A percentile compares a stretch with the other conserved stretches of the same genome.
Evolutionary conservation across 768 basidiomycete genomes (phyloP).

Genomic region (Chiua virens): DNA sequence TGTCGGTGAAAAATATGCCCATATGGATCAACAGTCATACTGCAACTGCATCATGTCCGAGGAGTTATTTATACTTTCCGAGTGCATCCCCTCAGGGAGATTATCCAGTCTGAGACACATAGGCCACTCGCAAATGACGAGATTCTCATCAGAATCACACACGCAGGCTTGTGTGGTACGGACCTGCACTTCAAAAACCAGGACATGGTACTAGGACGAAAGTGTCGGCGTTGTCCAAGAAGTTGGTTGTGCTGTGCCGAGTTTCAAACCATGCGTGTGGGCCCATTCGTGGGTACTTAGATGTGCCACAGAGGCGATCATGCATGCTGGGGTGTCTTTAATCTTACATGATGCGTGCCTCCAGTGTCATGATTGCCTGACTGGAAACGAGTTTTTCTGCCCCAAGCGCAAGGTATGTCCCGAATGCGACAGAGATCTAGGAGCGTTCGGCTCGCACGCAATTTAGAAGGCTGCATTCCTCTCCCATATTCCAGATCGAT

Average conservation of each 20-base stretch:
- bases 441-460: slow-evolving; percentile 22
- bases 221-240: too few relatives aligned
- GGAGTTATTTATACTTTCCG: slow-evolving; percentile 17
- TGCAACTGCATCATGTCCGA: too few relatives aligned
- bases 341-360: too few relatives aligned
- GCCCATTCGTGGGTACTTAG: too few relatives aligned
- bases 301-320: too few relatives aligned
- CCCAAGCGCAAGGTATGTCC: slow-evolving; percentile 7
- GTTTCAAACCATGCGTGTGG: too few relatives aligned
- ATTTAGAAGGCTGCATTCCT: slow-evolving; percentile 29
- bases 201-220: too few relatives aligned
- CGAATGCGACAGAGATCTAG: slow-evolving; percentile 16
- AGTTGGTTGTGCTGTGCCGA: too few relatives aligned
- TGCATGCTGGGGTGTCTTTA: too few relatives aligned
- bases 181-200: slow-evolving; percentile 28
- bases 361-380: slow-evolving; percentile 14
- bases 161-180: slow-evolving; percentile 30
- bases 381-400: slow-evolving; percentile 22
- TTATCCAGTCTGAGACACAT: slow-evolving; percentile 9
- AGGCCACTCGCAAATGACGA: background rate
- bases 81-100: slow-evolving; percentile 18
- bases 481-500: slow-evolving; percentile 28
- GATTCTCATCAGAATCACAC: slow-evolving; percentile 23
- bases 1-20: too few relatives aligned
- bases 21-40: too few relatives aligned